Evolutionary conservation across 345 rosid species (phyloP).

Genomic region (Linum trigynum): DNA sequence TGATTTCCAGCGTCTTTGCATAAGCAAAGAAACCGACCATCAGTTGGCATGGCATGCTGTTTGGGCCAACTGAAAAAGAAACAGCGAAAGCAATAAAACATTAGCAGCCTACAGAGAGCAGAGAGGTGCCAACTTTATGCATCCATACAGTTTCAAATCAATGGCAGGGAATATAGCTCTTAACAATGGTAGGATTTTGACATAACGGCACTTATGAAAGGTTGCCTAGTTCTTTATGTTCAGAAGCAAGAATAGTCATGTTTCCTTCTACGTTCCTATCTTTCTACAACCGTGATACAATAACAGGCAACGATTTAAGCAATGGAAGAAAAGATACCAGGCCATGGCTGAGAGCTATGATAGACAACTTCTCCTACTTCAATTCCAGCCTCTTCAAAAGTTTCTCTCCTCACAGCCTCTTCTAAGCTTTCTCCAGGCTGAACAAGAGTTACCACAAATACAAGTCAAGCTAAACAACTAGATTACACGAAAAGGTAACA

Average conservation of each 20-base stretch:
- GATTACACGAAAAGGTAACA: neutral
- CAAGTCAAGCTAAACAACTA: neutral
- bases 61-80: constrained; percentile 56
- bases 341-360: constrained; percentile 99
- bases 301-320: neutral
- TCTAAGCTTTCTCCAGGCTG: constrained; percentile 98
- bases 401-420: constrained; percentile 94
- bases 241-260: neutral
- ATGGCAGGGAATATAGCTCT: neutral
- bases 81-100: neutral
- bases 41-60: constrained; percentile 82
- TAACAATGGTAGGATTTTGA: neutral
- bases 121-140: too few species aligned
- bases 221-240: too few species aligned
- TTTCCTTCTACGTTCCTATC: neutral
- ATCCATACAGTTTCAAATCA: too few species aligned
- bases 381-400: constrained; percentile 88
- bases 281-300: neutral
- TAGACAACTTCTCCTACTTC: constrained; percentile 90
- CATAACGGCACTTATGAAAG: neutral
- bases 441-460: constrained; percentile 3
- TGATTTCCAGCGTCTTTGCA: constrained; percentile 70
- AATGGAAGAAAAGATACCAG: constrained; percentile 42
- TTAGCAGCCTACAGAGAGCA: too few species aligned
- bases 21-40: constrained; percentile 89